These are phyloP conservation scores for Camellia japonica DNA, from an alignment of 148 eudicot species.

Conservation along the genomic window DNA sequence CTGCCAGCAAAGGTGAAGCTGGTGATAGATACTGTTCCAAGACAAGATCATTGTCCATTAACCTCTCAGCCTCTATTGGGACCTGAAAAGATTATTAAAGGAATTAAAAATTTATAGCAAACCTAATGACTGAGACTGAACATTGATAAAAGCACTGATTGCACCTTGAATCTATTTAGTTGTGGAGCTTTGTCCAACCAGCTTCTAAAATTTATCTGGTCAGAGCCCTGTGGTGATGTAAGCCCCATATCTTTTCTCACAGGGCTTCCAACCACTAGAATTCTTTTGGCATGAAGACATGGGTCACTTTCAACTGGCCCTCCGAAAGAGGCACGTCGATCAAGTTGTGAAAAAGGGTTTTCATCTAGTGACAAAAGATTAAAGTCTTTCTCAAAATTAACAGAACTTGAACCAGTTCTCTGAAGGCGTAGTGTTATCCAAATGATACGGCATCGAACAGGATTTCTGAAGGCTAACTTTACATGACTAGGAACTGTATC, in stretches of 20 bases:
- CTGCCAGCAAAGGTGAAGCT: conserved; percentile 78
- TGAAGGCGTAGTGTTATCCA: conserved; percentile 78
- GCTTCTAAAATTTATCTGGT: conserved; percentile 59
- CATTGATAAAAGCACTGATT: conserved; percentile 14
- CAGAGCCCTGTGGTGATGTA: conserved; percentile 52
- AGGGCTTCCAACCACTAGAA: conserved; percentile 66
- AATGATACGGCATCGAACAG: conserved; percentile 81
- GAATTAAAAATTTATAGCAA: background rate
- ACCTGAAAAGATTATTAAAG: conserved; percentile 43
- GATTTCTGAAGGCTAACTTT: conserved; percentile 67
- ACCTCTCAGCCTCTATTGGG: conserved; percentile 83
- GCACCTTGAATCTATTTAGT: conserved; percentile 83
- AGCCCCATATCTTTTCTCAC: conserved; percentile 50
- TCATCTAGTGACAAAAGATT: conserved; percentile 83
- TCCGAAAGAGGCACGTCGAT: conserved; percentile 80
- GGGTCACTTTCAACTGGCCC: conserved; percentile 63
- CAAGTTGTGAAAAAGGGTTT: conserved; percentile 68
- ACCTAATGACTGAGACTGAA: background rate
- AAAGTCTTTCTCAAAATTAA: conserved; percentile 60
- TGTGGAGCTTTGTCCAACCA: conserved; percentile 82
- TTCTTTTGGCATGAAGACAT: conserved; percentile 80
- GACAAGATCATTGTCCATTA: conserved; percentile 66
- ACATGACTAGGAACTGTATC: conserved; percentile 62
- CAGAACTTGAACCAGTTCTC: conserved; percentile 69
- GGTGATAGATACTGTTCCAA: conserved; percentile 80